These are phyloP conservation scores for Ephemerocybe angulata DNA, from an alignment of 768 basidiomycete genomes.

Conservation along the genomic window DNA sequence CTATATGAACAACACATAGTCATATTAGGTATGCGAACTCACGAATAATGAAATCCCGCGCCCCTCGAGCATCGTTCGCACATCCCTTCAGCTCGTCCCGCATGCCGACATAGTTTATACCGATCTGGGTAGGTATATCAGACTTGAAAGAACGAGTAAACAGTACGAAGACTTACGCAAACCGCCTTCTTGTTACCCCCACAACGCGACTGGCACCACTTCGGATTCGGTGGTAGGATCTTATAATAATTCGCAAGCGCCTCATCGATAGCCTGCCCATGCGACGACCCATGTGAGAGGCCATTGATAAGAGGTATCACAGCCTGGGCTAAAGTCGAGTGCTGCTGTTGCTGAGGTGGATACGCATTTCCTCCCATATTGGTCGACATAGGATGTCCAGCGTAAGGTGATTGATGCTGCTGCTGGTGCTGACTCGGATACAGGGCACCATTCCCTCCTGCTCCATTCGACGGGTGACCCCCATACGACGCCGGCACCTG, in stretches of 20 bases:
- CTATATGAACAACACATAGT: neutral
- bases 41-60: conserved; percentile 66
- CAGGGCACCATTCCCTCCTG: too few relatives aligned
- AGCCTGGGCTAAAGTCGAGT: neutral
- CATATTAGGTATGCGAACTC: conserved; percentile 17
- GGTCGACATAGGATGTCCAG: too few relatives aligned
- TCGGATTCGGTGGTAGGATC: conserved; percentile 3
- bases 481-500: too few relatives aligned
- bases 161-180: conserved; percentile 49
- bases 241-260: neutral
- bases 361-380: too few relatives aligned
- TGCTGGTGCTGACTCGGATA: too few relatives aligned
- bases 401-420: too few relatives aligned
- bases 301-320: neutral
- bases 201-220: conserved; percentile 53
- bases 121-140: conserved; percentile 46
- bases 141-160: neutral
- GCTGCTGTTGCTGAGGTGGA: neutral
- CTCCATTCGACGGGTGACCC: too few relatives aligned
- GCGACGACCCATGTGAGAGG: neutral
- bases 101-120: conserved; percentile 73
- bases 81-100: conserved; percentile 65
- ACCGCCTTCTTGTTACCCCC: conserved; percentile 76
- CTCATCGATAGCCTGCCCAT: neutral
- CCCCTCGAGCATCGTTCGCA: conserved; percentile 74